Evolutionary conservation across 306 rosid genomes (phyloP).

Genomic region (Fragaria ananassa): DNA sequence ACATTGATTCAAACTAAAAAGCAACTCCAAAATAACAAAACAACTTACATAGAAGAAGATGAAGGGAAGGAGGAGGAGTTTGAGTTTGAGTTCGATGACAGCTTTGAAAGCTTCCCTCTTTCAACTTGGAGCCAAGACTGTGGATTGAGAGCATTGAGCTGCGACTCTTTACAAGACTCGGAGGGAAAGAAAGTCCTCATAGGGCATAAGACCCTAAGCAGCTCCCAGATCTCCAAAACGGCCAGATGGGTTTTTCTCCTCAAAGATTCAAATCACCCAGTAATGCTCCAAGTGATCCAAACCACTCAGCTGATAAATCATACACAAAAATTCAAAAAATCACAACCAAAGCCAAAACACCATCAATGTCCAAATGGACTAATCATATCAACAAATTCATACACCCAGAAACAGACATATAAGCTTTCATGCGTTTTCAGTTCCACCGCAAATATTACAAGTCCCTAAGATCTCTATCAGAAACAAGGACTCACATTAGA

Average conservation of each 20-base stretch:
- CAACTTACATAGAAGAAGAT: slow-evolving; percentile 74
- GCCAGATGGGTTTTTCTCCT: slow-evolving; percentile 38
- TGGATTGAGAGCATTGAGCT: slow-evolving; percentile 71
- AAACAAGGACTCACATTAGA: slow-evolving; percentile 21
- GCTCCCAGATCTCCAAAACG: slow-evolving; percentile 85
- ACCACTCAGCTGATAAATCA: slow-evolving; percentile 28
- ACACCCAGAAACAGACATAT: background rate
- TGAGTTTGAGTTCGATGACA: slow-evolving; percentile 49
- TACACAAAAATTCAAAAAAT: background rate
- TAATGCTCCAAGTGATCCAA: slow-evolving; percentile 31
- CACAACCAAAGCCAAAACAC: slow-evolving; percentile 5
- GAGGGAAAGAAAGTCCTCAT: slow-evolving; percentile 84
- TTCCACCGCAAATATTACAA: slow-evolving; percentile 7
- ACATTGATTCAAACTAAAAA: slow-evolving; percentile 9
- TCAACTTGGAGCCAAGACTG: slow-evolving; percentile 97
- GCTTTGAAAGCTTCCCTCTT: slow-evolving; percentile 76
- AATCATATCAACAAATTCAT: background rate
- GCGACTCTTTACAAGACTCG: slow-evolving; percentile 69
- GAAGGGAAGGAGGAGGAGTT: slow-evolving; percentile 21
- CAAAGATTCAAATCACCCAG: slow-evolving; percentile 27
- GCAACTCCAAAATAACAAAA: background rate
- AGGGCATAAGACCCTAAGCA: slow-evolving; percentile 61
- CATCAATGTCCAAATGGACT: slow-evolving; percentile 4
- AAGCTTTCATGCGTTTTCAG: background rate
- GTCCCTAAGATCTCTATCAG: slow-evolving; percentile 39